phyloP scores from a whole-genome alignment of 1,139 yeast species.

The Debaryomyces robertsiae region DNA sequence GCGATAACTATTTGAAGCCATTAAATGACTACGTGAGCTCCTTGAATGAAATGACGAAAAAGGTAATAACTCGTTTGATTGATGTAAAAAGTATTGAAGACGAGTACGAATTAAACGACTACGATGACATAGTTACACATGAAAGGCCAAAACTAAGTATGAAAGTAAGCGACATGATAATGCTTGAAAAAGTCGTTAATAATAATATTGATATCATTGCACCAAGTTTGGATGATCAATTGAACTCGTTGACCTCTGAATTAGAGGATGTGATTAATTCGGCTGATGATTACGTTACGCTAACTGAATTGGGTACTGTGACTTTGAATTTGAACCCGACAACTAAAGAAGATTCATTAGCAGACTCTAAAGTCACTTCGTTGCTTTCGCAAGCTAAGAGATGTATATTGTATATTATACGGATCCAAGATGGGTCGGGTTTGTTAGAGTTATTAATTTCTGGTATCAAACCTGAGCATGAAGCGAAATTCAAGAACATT shows the following conservation, averaged over 20 bases:
- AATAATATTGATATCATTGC: slow-evolving; percentile 55
- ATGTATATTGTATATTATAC: slow-evolving; percentile 73
- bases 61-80: slow-evolving; percentile 50
- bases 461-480: slow-evolving; percentile 70
- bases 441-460: slow-evolving; percentile 73
- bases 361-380: slow-evolving; percentile 51
- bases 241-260: slow-evolving; percentile 43
- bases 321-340: slow-evolving; percentile 53
- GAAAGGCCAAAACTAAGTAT: slow-evolving; percentile 66
- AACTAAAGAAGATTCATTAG: slow-evolving; percentile 46
- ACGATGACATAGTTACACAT: slow-evolving; percentile 71
- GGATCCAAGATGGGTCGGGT: slow-evolving; percentile 77
- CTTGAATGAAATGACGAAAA: slow-evolving; percentile 48
- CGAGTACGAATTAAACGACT: slow-evolving; percentile 62
- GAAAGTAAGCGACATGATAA: slow-evolving; percentile 64
- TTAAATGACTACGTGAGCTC: slow-evolving; percentile 68
- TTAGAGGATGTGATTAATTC: slow-evolving; percentile 39
- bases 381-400: slow-evolving; percentile 80
- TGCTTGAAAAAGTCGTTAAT: slow-evolving; percentile 58
- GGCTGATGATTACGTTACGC: slow-evolving; percentile 42
- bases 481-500: slow-evolving; percentile 58
- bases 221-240: slow-evolving; percentile 56
- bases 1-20: slow-evolving; percentile 75
- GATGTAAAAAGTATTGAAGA: slow-evolving; percentile 60
- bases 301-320: slow-evolving; percentile 44